Conservation (phyloP, 345 rosid genomes). For the Dovyalis caffra region DNA sequence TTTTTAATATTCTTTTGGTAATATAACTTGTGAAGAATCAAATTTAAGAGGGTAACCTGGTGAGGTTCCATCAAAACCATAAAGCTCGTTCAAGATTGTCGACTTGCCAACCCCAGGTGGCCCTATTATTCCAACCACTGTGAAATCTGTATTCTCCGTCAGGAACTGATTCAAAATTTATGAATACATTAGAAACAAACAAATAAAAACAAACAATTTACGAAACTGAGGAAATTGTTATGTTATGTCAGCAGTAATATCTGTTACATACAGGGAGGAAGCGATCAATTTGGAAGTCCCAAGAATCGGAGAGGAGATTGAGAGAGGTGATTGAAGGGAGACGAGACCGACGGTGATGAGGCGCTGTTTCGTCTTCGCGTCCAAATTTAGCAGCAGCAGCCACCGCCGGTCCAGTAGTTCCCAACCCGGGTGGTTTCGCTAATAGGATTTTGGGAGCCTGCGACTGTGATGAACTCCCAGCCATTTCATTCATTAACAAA, state of each 20-base stretch:
- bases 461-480: conserved; percentile 22
- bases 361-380: conserved; percentile 58
- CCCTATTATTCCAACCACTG: conserved; percentile 81
- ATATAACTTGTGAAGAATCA: background rate
- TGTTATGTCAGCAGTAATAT: background rate
- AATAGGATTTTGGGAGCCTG: conserved; percentile 67
- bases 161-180: conserved; percentile 45
- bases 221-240: no score
- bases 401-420: conserved; percentile 33
- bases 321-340: conserved; percentile 64
- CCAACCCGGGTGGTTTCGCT: conserved; percentile 50
- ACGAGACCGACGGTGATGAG: conserved; percentile 47
- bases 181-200: background rate
- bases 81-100: conserved; percentile 74
- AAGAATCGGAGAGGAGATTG: conserved; percentile 80
- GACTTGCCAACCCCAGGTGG: conserved; percentile 81
- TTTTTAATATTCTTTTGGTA: no score
- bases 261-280: conserved; percentile 62
- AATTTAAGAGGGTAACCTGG: conserved; percentile 44
- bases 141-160: conserved; percentile 82
- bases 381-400: conserved; percentile 58
- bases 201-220: background rate
- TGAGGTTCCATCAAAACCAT: conserved; percentile 67
- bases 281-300: conserved; percentile 88
- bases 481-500: background rate